Conservation (phyloP, 2,329 filamentous ascomycete species). For the Emergomyces orientalis region DNA sequence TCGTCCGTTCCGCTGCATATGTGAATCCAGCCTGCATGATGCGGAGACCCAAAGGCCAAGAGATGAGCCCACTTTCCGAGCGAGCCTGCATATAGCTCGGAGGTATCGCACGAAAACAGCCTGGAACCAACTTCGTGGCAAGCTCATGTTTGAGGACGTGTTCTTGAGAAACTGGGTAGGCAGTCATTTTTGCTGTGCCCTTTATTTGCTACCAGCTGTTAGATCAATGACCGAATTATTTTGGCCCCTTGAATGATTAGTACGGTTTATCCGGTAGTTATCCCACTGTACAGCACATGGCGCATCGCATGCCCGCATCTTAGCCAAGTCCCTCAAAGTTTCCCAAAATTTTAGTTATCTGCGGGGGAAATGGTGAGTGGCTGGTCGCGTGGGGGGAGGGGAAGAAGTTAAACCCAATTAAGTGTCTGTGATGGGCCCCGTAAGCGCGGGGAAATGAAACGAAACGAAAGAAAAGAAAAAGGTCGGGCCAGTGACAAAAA, state of each 20-base stretch:
- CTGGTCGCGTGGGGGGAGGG: neutral
- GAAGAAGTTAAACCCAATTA: neutral
- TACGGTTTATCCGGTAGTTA: too few species aligned
- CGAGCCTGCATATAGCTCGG: neutral
- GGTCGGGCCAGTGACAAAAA: neutral
- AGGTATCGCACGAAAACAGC: neutral
- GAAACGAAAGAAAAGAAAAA: neutral
- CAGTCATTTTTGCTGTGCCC: too few species aligned
- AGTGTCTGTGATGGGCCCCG: neutral
- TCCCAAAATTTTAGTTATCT: neutral
- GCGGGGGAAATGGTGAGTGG: neutral
- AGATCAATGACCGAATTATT: neutral
- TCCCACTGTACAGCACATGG: too few species aligned
- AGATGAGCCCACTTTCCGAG: neutral
- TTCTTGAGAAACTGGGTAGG: neutral
- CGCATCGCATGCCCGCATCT: neutral
- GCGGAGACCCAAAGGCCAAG: neutral
- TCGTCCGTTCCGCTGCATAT: constrained; percentile 1
- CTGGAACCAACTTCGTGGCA: constrained; percentile 8
- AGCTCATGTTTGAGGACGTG: constrained; percentile 5
- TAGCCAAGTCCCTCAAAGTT: neutral
- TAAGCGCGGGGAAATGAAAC: neutral
- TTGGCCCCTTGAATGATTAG: neutral
- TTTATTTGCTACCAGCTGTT: neutral
- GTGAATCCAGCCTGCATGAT: too few species aligned